Evolutionary conservation across 129 eudicot genomes (phyloP).

Genomic region (Flaveria ramosissima): DNA sequence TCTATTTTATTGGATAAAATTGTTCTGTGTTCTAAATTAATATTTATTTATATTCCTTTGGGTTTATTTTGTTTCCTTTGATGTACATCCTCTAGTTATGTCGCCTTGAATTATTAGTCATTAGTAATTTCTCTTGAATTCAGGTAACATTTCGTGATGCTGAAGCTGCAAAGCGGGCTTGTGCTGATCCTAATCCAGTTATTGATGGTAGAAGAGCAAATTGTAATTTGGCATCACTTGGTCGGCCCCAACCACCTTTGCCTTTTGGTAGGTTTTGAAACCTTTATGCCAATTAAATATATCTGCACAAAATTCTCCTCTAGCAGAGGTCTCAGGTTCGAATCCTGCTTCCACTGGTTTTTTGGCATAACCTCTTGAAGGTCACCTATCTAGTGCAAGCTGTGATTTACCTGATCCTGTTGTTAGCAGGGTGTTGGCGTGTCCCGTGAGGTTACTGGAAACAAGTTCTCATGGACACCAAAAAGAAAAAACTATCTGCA

Average conservation of each 20-base stretch:
- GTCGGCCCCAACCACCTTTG: constrained; percentile 51
- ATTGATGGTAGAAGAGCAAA: constrained; percentile 68
- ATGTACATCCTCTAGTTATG: not conserved
- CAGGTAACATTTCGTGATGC: constrained; percentile 65
- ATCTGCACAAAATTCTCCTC: not conserved
- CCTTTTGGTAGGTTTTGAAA: constrained; percentile 43
- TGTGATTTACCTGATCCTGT: too few relatives aligned
- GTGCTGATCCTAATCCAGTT: constrained; percentile 54
- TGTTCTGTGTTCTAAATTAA: not conserved
- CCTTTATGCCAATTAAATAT: not conserved
- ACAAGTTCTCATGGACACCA: too few relatives aligned
- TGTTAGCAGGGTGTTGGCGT: too few relatives aligned
- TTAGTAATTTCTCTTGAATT: constrained; percentile 20
- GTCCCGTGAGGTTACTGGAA: too few relatives aligned
- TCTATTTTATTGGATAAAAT: too few relatives aligned
- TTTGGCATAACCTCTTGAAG: too few relatives aligned
- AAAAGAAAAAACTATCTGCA: too few relatives aligned
- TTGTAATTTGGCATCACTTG: constrained; percentile 66
- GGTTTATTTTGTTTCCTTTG: constrained; percentile 3
- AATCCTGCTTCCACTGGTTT: too few relatives aligned
- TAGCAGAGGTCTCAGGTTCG: too few relatives aligned
- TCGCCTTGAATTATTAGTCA: constrained; percentile 9
- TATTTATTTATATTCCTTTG: not conserved
- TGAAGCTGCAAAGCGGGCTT: constrained; percentile 66
- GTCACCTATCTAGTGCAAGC: too few relatives aligned